phyloP scores from a whole-genome alignment of 1,284 basidiomycete species.

The Neolentinus lepideus region DNA sequence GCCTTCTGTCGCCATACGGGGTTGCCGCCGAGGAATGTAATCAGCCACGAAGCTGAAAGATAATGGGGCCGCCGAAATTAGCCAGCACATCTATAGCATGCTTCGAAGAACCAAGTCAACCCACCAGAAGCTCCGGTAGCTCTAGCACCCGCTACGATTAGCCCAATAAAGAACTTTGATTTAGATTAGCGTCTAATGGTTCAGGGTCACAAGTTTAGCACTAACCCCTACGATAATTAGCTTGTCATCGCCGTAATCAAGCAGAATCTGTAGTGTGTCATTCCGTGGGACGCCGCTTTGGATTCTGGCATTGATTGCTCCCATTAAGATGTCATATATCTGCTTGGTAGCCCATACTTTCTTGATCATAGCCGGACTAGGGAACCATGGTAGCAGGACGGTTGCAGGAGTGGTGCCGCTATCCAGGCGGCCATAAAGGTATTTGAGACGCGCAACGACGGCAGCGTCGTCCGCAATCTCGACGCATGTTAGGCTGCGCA shows the following conservation, averaged over 20 bases:
- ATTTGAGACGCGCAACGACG: conserved; percentile 50
- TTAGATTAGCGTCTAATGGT: conserved; percentile 7
- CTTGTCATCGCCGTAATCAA: conserved; percentile 60
- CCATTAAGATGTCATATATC: conserved; percentile 60
- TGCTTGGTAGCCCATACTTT: conserved; percentile 64
- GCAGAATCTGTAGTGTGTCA: conserved; percentile 65
- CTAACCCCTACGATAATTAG: conserved; percentile 62
- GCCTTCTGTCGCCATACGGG: conserved; percentile 54
- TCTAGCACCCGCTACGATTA: conserved; percentile 66
- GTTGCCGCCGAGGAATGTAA: conserved; percentile 60
- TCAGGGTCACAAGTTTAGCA: conserved; percentile 8
- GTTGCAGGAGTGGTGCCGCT: conserved; percentile 62
- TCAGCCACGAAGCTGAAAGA: conserved; percentile 54
- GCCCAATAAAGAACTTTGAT: conserved; percentile 66
- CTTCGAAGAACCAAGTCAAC: conserved; percentile 12
- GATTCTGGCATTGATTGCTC: conserved; percentile 46
- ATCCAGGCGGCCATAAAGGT: conserved; percentile 59
- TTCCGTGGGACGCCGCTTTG: conserved; percentile 46
- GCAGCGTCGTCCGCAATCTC: conserved; percentile 61
- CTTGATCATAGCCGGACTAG: conserved; percentile 58
- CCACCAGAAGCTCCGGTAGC: conserved; percentile 66
- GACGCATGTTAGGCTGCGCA: conserved; percentile 54
- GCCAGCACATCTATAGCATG: conserved; percentile 5
- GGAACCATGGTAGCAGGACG: conserved; percentile 66
- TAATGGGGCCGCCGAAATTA: conserved; percentile 8